These are phyloP conservation scores for Pezicula neosporulosa DNA, from an alignment of 2,329 filamentous ascomycete species.

Conservation along the genomic window DNA sequence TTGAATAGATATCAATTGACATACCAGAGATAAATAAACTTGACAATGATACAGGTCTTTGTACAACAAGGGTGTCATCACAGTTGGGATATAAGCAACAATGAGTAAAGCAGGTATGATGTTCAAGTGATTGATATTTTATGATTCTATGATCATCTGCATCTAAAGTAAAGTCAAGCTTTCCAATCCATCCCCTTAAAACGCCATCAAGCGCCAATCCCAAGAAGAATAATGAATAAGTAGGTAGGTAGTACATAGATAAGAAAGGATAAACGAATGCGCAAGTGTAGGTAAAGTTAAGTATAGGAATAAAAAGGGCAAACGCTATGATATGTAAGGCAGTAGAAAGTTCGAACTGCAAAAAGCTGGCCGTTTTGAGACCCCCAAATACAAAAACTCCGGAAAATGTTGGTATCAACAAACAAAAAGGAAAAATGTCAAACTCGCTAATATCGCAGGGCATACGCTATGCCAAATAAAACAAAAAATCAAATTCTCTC, in stretches of 20 bases:
- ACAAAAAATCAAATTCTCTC: neutral
- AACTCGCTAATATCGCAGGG: neutral
- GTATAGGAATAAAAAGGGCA: neutral
- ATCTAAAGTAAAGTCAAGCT: no score
- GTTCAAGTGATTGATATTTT: neutral
- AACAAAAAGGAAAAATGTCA: slow-evolving; percentile 2
- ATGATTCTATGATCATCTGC: no score
- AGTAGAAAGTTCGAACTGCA: neutral
- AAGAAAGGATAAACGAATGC: neutral
- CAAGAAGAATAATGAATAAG: neutral
- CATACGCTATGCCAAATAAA: neutral
- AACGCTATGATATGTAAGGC: neutral
- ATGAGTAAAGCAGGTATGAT: neutral
- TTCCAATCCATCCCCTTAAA: no score
- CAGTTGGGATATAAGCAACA: no score
- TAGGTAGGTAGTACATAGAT: neutral
- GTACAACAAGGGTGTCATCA: no score
- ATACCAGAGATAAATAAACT: no score
- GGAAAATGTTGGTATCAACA: slow-evolving; percentile 22
- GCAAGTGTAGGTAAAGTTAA: neutral
- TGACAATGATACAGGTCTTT: no score
- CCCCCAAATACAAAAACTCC: slow-evolving; percentile 6
- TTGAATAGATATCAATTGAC: no score
- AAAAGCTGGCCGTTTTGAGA: no score
- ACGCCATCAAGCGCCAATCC: no score